Evolutionary conservation across 2,329 filamentous ascomycete genomes (phyloP).

Genomic region (Sarocladium oryzae): DNA sequence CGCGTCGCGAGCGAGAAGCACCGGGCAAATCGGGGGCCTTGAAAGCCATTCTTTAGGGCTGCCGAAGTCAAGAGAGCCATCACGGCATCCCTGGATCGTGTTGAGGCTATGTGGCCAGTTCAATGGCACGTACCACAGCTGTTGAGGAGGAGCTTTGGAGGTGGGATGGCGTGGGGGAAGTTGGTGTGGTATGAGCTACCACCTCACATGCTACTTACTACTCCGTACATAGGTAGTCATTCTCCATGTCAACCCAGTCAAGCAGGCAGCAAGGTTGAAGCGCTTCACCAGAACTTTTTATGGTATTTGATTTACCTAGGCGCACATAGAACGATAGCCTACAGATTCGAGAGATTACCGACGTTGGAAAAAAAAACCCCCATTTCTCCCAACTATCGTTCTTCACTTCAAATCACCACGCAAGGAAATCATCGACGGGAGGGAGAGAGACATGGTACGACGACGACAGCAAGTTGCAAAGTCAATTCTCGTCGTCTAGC

Average conservation of each 20-base stretch:
- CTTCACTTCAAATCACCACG: too few species aligned
- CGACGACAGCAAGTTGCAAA: conserved; percentile 8
- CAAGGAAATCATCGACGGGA: too few species aligned
- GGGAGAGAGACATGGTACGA: conserved; percentile 4
- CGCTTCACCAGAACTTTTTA: too few species aligned
- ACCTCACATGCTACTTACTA: too few species aligned
- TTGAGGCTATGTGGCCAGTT: conserved; percentile 21
- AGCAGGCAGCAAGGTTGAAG: too few species aligned
- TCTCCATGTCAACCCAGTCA: too few species aligned
- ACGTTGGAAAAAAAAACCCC: too few species aligned
- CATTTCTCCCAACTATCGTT: too few species aligned
- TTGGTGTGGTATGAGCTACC: not conserved
- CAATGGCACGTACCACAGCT: conserved; percentile 19
- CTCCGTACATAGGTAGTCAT: too few species aligned
- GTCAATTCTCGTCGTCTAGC: conserved; percentile 8
- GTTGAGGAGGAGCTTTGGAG: conserved; percentile 1
- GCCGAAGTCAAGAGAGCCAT: conserved; percentile 17
- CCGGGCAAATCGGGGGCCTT: not conserved
- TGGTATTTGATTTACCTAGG: too few species aligned
- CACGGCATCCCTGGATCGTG: conserved; percentile 21
- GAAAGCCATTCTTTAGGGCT: not conserved
- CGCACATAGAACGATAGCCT: too few species aligned
- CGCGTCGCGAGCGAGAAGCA: conserved; percentile 1
- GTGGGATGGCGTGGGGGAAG: not conserved
- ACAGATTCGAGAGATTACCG: too few species aligned